These are phyloP conservation scores for Mycena galericulata DNA, from an alignment of 768 basidiomycete species.

Conservation along the genomic window DNA sequence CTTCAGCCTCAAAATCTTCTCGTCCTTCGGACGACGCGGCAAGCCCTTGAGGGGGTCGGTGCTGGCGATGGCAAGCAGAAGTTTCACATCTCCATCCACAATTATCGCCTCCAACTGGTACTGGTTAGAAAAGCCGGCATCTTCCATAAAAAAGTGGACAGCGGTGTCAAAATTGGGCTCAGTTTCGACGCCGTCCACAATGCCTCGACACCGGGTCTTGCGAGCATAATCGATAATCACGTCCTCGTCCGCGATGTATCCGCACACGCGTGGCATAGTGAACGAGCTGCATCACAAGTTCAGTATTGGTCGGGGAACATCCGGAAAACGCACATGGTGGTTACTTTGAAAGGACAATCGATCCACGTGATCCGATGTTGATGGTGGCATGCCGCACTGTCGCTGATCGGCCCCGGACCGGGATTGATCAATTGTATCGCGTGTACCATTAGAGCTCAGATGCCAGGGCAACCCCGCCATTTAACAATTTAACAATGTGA, in stretches of 20 bases:
- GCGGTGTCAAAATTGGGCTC: neutral
- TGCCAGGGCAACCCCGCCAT: no score
- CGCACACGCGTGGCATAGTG: neutral
- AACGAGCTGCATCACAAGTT: neutral
- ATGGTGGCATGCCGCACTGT: neutral
- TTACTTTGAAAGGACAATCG: neutral
- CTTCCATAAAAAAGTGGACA: neutral
- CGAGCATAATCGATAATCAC: neutral
- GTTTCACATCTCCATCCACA: neutral
- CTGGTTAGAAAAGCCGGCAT: slow-evolving; percentile 1
- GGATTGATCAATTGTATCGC: no score
- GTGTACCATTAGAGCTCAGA: no score
- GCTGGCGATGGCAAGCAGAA: neutral
- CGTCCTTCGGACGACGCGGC: neutral
- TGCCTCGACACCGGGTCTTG: neutral
- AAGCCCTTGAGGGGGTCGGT: neutral
- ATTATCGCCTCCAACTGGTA: neutral
- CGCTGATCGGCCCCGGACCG: no score
- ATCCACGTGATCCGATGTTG: neutral
- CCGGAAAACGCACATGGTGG: neutral
- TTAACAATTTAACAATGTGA: no score
- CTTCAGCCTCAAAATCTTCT: neutral
- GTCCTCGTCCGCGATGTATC: neutral
- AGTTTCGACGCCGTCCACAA: slow-evolving; percentile 1
- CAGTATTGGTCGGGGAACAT: neutral